These are phyloP conservation scores for Lactarius pseudohatsudake DNA, from an alignment of 768 basidiomycete species.

Conservation along the genomic window DNA sequence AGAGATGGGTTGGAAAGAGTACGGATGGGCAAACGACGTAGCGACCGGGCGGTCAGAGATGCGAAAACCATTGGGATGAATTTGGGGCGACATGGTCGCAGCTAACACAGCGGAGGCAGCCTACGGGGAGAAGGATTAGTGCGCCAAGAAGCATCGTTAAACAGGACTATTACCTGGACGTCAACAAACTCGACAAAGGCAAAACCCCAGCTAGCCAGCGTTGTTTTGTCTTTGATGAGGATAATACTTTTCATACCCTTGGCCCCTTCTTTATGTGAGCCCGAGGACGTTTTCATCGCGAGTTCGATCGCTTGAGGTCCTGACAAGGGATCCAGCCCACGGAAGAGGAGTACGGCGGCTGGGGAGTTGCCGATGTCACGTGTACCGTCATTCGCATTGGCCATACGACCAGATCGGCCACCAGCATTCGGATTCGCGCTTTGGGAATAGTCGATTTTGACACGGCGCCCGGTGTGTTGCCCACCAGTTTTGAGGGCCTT, in stretches of 20 bases:
- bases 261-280: conserved; percentile 72
- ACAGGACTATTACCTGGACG: conserved; percentile 53
- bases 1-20: conserved; percentile 81
- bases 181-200: conserved; percentile 93
- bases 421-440: conserved; percentile 73
- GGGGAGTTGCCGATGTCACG: conserved; percentile 91
- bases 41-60: conserved; percentile 89
- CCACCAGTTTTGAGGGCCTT: conserved; percentile 70
- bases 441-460: conserved; percentile 96
- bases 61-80: conserved; percentile 91
- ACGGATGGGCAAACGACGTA: conserved; percentile 88
- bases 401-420: conserved; percentile 53
- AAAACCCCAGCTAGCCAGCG: conserved; percentile 88
- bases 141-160: conserved; percentile 17
- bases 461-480: conserved; percentile 76
- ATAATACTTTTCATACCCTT: conserved; percentile 87
- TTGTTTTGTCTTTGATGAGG: conserved; percentile 85
- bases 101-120: conserved; percentile 80
- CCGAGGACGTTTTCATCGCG: conserved; percentile 80
- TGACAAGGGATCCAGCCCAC: conserved; percentile 86
- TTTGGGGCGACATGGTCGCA: conserved; percentile 80
- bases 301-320: conserved; percentile 85
- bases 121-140: conserved; percentile 42
- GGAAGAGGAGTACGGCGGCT: conserved; percentile 80
- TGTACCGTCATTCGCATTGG: conserved; percentile 87